phyloP scores from a whole-genome alignment of 495 filamentous ascomycete species.

The Hyaloscypha bicolor region DNA sequence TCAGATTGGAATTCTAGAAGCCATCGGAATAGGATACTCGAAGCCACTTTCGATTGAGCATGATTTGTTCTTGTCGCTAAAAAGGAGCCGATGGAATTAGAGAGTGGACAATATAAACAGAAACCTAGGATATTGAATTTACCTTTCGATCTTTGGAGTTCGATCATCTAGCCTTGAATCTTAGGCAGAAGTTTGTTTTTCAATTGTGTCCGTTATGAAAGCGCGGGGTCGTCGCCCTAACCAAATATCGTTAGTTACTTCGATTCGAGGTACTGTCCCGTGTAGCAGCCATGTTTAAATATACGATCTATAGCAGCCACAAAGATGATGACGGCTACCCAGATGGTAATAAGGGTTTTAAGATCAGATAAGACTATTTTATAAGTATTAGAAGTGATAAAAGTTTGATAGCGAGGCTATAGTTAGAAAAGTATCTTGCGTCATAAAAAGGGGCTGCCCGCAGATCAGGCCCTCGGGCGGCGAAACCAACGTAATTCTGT shows the following conservation, averaged over 20 bases:
- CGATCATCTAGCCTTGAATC: slow-evolving; percentile 13
- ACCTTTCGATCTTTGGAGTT: slow-evolving; percentile 16
- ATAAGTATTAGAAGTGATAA: slow-evolving; percentile 31
- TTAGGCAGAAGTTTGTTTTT: slow-evolving; percentile 10
- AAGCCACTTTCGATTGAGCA: slow-evolving; percentile 12
- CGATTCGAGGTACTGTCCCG: slow-evolving; percentile 25
- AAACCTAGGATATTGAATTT: slow-evolving; percentile 14
- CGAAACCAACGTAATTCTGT: slow-evolving; percentile 1
- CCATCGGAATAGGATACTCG: slow-evolving; percentile 14
- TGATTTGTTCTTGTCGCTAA: slow-evolving; percentile 15
- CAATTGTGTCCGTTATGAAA: neutral
- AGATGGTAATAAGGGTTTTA: slow-evolving; percentile 11
- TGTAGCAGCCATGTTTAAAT: slow-evolving; percentile 23
- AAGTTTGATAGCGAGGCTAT: slow-evolving; percentile 30
- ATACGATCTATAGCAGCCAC: slow-evolving; percentile 32
- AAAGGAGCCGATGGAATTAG: slow-evolving; percentile 5
- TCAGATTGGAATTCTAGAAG: slow-evolving; percentile 13
- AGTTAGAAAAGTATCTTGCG: slow-evolving; percentile 30
- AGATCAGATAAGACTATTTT: slow-evolving; percentile 19
- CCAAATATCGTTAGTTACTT: slow-evolving; percentile 6
- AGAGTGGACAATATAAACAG: slow-evolving; percentile 12
- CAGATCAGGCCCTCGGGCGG: slow-evolving; percentile 31
- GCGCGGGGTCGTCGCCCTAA: neutral
- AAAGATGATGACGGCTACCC: slow-evolving; percentile 10
- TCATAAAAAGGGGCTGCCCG: slow-evolving; percentile 32